Percentiles rank a stretch among this genome's conserved stretches.
phyloP scores from a whole-genome alignment of 2,329 filamentous ascomycete genomes.

The Colletotrichum sp. region DNA sequence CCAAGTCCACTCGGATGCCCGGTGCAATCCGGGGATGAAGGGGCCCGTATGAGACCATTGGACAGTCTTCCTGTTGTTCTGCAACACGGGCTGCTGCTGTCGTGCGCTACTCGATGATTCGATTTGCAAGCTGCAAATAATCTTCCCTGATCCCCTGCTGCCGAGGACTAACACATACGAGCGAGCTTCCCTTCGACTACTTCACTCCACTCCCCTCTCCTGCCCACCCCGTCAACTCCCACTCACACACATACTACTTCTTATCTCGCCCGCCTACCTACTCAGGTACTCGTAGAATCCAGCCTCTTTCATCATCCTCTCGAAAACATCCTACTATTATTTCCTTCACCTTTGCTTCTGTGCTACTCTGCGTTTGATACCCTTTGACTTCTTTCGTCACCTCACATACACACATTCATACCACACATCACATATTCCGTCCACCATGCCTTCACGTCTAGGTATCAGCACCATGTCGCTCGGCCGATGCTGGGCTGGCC shows the following conservation, averaged over 20 bases:
- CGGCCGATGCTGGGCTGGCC: constrained; percentile 71
- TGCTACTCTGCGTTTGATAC: background rate
- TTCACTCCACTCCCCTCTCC: background rate
- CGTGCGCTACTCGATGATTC: background rate
- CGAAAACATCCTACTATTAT: background rate
- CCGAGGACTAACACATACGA: constrained; percentile 12
- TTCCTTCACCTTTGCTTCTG: background rate
- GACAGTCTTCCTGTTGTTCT: background rate
- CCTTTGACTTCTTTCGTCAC: background rate
- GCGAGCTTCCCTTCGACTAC: background rate
- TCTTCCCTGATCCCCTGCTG: background rate
- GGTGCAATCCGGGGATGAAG: background rate
- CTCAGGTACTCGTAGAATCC: background rate
- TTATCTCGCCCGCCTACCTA: background rate
- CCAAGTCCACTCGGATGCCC: background rate
- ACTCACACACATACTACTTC: background rate
- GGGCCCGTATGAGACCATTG: background rate
- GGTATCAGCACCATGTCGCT: constrained; percentile 81
- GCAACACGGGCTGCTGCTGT: background rate
- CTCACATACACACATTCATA: background rate
- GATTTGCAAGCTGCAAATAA: background rate
- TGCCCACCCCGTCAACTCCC: background rate
- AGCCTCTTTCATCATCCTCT: background rate
- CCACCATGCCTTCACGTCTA: constrained; percentile 59
- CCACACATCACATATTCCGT: background rate